Base-by-base conservation (phyloP, 176 grass and related monocot species). In the Rhynchospora breviuscula region DNA sequence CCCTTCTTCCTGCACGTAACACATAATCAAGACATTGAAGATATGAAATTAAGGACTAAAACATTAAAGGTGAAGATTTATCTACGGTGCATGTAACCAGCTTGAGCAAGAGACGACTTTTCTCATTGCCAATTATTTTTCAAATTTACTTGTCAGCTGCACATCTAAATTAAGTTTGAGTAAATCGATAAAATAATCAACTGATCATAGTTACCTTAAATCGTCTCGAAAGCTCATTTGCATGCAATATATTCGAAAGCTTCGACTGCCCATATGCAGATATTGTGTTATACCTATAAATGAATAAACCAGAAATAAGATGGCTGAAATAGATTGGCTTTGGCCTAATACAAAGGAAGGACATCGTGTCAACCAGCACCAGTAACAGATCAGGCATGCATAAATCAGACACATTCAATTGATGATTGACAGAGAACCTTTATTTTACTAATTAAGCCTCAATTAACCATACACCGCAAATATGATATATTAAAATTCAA, bases 221-320 rank as follows among this genome's bases (percentile, higher is more conserved):
- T 81, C 53, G 85, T 79, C 86, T 98, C 31, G 92, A 68, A 85
- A 98, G 95, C 82, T 98, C 95, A 87, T 91, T 95, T 3, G 95
- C 91, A 31, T 98, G 92, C 65, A 95, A 87, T 85, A 98, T 98
- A 63, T 91, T 98, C 10, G 86, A 81, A 85, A 98, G 92, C 82
- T 98, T 98, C 69, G 95, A 95, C 47, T 95, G 95, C 51, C 91
- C 95, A 84, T 98, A 98, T 75, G 92, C 96, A 86, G 79, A 84
- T 81, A 93, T 19, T 73, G 46, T 89, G 40, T 9, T 84, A 72
- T 98, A 98, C 65, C 96, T 95, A 88, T 57, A 77, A 43, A 79
- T 40, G 35, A 68, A 85, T 51, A 88, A 87, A 31, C 26, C 17
- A 69, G 69, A 35, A 64, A 21, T 61, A 86, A 85, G 35, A 82